These are phyloP conservation scores for Zalaria sp. DNA, from an alignment of 2,329 filamentous ascomycete genomes.

Conservation along the genomic window DNA sequence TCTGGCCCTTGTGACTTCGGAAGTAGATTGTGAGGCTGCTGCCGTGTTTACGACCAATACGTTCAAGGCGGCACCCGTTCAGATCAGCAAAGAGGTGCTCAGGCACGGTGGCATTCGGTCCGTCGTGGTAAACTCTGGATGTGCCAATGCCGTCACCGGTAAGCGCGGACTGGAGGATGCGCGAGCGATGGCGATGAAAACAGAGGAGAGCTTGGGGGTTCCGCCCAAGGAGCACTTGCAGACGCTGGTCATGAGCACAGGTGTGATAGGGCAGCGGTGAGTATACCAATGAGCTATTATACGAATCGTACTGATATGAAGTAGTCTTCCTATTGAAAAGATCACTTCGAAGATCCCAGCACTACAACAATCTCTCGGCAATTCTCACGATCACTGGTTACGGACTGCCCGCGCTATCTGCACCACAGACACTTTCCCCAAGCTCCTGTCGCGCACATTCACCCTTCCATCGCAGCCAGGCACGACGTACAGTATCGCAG, in stretches of 20 bases:
- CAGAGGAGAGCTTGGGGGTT: conserved; percentile 50
- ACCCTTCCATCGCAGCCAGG: conserved; percentile 65
- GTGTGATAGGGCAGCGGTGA: conserved; percentile 86
- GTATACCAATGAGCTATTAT: conserved; percentile 7
- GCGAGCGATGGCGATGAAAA: conserved; percentile 62
- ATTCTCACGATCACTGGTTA: conserved; percentile 75
- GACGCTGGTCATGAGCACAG: conserved; percentile 96
- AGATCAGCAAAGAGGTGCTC: conserved; percentile 63
- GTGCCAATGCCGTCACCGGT: conserved; percentile 93
- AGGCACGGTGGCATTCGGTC: conserved; percentile 58
- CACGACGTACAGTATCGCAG: conserved; percentile 69
- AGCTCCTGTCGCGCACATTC: conserved; percentile 77
- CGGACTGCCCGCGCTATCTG: conserved; percentile 80
- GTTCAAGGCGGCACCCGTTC: conserved; percentile 92
- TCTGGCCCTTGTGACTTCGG: conserved; percentile 75
- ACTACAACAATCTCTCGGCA: conserved; percentile 56
- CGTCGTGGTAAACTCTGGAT: conserved; percentile 88
- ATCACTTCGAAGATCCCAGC: conserved; percentile 72
- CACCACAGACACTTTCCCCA: conserved; percentile 97
- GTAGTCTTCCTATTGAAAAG: conserved; percentile 77
- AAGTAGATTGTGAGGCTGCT: conserved; percentile 72
- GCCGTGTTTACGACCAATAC: conserved; percentile 90
- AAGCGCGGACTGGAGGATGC: conserved; percentile 83
- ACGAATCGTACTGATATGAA: not conserved
- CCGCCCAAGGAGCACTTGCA: conserved; percentile 23